Evolutionary conservation across 2,329 filamentous ascomycete species (phyloP).

Genomic region (Nemania sp.): DNA sequence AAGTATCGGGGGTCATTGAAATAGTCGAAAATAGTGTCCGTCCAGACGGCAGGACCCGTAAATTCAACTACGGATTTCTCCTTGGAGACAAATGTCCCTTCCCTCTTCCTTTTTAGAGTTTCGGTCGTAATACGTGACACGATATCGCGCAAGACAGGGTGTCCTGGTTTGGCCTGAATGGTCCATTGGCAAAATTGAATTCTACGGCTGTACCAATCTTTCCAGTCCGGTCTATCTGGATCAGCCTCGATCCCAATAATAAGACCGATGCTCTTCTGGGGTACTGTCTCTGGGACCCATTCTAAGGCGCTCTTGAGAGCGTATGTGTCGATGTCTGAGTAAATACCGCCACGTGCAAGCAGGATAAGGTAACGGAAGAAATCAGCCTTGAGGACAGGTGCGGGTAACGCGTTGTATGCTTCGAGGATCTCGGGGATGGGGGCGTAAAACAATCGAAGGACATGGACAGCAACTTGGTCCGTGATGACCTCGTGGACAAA

Average conservation of each 20-base stretch:
- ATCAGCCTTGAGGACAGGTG: slow-evolving; percentile 82
- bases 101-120: slow-evolving; percentile 78
- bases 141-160: slow-evolving; percentile 89
- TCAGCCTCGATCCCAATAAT: slow-evolving; percentile 97
- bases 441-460: slow-evolving; percentile 88
- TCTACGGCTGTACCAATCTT: slow-evolving; percentile 92
- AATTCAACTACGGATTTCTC: slow-evolving; percentile 89
- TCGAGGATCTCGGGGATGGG: slow-evolving; percentile 82
- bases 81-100: slow-evolving; percentile 61
- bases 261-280: slow-evolving; percentile 82
- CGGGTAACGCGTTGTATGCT: slow-evolving; percentile 78
- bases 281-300: slow-evolving; percentile 86
- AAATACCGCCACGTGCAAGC: slow-evolving; percentile 73
- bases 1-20: slow-evolving; percentile 94
- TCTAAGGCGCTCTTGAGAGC: slow-evolving; percentile 85
- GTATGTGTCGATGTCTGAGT: slow-evolving; percentile 91
- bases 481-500: slow-evolving; percentile 98
- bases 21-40: slow-evolving; percentile 89
- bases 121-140: slow-evolving; percentile 88
- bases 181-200: slow-evolving; percentile 99
- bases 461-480: slow-evolving; percentile 84
- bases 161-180: slow-evolving; percentile 93
- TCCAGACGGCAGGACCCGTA: slow-evolving; percentile 95
- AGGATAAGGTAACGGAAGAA: slow-evolving; percentile 81
- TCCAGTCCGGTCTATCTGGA: slow-evolving; percentile 92